Base-by-base conservation (phyloP, 2,329 filamentous ascomycete genomes). In the Calonectria hongkongensis region DNA sequence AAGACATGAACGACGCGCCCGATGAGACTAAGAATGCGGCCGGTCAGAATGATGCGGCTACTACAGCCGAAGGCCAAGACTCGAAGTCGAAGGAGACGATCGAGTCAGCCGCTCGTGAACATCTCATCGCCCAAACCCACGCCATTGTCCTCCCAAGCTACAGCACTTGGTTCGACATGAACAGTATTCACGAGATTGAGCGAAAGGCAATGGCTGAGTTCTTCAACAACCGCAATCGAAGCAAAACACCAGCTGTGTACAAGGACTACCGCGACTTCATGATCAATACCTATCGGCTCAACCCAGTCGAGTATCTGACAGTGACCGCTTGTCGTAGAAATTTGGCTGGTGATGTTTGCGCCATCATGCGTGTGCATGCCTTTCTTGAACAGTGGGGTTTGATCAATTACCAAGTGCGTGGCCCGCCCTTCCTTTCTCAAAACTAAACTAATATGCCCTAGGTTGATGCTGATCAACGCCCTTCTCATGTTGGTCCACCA, bases 181-280 rank as follows among this genome's bases (percentile, higher is more conserved):
- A 96, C 83, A 89, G 91, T 63, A 94, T 99, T 81, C 94, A 98
- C 84, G 91, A 92, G 73, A 94, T 98, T 79, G 97, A 99, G 87
- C 94, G 94, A 82, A 99, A 98, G 85, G 95, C 95, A 9, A 89
- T 99, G 77, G 95, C 96, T 25, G 97, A 99, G 84, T 99, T 98
- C 86, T 99, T 99, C 91, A 99, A 99, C 87, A 96, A 92, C 84
- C 92, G 97, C 73, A 99, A 99, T 86, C 94, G 97, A 80, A 98
- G 97, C 92, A 99, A 99, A 87, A 99, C 97, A 0, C 94, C 95
- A 1, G 93, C 95, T 62, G 95, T 98, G 27, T 99, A 99, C 88
- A 98, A 98, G 86, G 97, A 99, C 83, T 99, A 99, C 85, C 93
- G 97, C 79, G 97, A 99, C 82, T 99, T 99, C 83, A 99, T 99